Base-by-base conservation (phyloP, 805 yeast genomes). In the Wickerhamiella slavikovae region DNA sequence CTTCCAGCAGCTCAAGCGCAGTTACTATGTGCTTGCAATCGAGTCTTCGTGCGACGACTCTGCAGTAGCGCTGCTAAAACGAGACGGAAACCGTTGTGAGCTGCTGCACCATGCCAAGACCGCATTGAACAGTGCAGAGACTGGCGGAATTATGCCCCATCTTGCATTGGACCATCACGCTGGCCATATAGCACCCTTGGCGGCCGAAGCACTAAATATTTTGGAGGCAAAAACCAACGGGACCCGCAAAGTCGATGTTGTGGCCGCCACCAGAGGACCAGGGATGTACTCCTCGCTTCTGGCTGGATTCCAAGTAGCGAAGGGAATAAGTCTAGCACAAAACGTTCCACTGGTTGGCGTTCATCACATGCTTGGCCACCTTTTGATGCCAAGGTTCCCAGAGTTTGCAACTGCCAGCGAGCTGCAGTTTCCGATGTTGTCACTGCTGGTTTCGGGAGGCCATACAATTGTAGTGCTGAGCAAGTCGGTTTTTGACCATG, bases 11-110 rank as follows among this genome's bases (percentile, higher is more conserved):
- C 10, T 18, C 21, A 6, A 7, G 10, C 15, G 41, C 8, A 7
- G 16, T 3, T 79, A 77, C 47, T 60, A 59, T 25, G 89, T 83
- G 0, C 54, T 89, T 15, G 89, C 95, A 0, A 68, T 89, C 10
- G 98, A 89, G 46, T 68, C 92, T 0, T 79, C 94, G 0, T 89
- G 98, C 47, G 98, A 89, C 50, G 98, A 89, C 49, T 66, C 94
- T 0, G 82, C 95, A 40, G 85, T 82, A 2, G 77, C 93, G 0
- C 53, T 85, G 5, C 46, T 83, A 3, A 71, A 72, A 23, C 56
- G 82, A 30, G 37, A 41, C 1, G 39, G 46, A 2, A 39, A 47
- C 16, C 54, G 64, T 3, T 70, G 77, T 0, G 49, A 38, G 0
- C 50, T 74, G 1, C 30, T 78, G 2, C 68, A 60, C 15, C 80